Evolutionary conservation across 2,329 filamentous ascomycete genomes (phyloP), one percentile per base, ranked within the genome.

Genomic region (Cladophialophora psammophila): DNA sequence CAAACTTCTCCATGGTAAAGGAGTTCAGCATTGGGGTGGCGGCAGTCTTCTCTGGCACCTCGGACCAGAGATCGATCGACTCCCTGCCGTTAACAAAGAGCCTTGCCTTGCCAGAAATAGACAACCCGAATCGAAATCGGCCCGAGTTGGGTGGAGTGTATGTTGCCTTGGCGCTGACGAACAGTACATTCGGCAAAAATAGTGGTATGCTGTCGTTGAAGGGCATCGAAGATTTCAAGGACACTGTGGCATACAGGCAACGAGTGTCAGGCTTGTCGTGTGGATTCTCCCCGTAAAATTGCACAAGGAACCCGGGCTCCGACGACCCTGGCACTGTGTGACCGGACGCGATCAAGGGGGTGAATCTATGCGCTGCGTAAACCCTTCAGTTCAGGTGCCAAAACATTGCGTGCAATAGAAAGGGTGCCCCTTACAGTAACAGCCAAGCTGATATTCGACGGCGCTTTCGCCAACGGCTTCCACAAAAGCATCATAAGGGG

Each of bases 401-500:
- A 26, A 42, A n/a, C 40, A 42, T 42, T 42, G n/a, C 4, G 40
- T 12, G n/a, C 12, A 12, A 12, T 42, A n/a, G 12, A 42, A 42
- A 42, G 40, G 40, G 2, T 12, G 40, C 10, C 40, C 10, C 40
- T 42, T n/a, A 42, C 40, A 42, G 40, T 42, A 42, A 42, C 12
- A 12, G 12, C 40, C 40, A 2, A 42, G 40, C 40, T 12, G 12
- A 12, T n/a, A 42, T 12, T 12, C n/a, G 40, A 42, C 40, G n/a
- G 10, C n/a, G 12, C 4, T n/a, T n/a, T 42, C n/a, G 40, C 70
- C 60, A 31, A 64, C 48, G 5, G 63, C 72, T 32, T 76, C 73
- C 5, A 65, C 64, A 0, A 83, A 76, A 6, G 78, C 81, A 1
- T 82, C 77, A n/a, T 79, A 80, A 0, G 80, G 80, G 1, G 77